Evolutionary conservation across 352 stramenopile genomes (phyloP), one percentile per base, ranked within the genome.

Genomic region (Phytophthora vignae): DNA sequence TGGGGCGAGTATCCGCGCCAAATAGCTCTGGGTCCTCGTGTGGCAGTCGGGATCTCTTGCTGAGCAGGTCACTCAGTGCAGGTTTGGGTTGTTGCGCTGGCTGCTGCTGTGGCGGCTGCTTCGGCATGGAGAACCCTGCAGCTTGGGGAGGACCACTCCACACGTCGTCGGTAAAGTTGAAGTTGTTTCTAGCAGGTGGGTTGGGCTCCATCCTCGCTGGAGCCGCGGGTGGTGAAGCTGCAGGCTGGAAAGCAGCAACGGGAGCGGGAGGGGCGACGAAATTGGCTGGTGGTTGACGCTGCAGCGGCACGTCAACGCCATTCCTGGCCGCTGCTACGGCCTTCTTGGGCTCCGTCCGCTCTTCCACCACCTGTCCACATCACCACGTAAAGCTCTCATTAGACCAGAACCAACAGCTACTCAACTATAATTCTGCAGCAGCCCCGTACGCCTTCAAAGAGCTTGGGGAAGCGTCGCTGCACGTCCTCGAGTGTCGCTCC

Each of bases 401-500:
- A 42, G 36, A 42, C 36, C 36, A 17, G 1, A 17, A 36, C 21
- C 29, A 31, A 22, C 29, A 57, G 46, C 53, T 21, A 64, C 21
- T 19, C 36, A 12, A 36, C 21, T 33, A 5, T 14, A 42, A 42
- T 21, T 42, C 12, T 14, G 6, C 56, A 9, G 6, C 56, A 9
- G 38, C 14, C 3, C 40, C 69, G 22, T 64, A 88, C 83, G 46
- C 74, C 53, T 50, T 79, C 38, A 56, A 90, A 93, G 15, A 90
- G 63, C 7, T 72, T 77, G 3, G 85, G 79, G 25, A 80, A 84
- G 21, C 69, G 73, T 52, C 69, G 42, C 11, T 83, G 74, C 14
- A 91, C 74, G 11, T 70, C 40, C 44, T 82, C 70, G 9, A 90
- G 27, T 31, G 82, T 79, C 29, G 64, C 55, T 70, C 63, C 62